Evolutionary conservation across 345 rosid genomes (phyloP).

Genomic region (Barbarea vulgaris): DNA sequence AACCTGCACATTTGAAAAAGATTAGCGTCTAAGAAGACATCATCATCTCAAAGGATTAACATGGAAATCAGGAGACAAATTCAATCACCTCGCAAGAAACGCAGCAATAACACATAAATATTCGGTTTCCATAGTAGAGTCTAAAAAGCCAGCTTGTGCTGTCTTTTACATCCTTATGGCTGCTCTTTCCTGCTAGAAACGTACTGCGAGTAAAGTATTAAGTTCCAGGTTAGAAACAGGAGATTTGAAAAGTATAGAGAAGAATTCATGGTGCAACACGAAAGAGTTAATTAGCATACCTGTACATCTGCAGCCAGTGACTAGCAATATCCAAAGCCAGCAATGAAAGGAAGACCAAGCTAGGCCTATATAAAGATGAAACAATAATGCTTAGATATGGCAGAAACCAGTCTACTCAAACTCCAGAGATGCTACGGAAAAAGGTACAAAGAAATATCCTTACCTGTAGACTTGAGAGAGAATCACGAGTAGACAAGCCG

Average conservation of each 20-base stretch:
- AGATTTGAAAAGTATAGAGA: neutral
- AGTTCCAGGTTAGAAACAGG: neutral
- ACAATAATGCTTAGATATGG: neutral
- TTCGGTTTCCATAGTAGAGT: slow-evolving; percentile 93
- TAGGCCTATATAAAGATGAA: slow-evolving; percentile 62
- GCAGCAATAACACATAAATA: slow-evolving; percentile 95
- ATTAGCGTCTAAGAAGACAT: neutral
- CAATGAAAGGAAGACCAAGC: slow-evolving; percentile 82
- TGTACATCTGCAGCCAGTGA: slow-evolving; percentile 99
- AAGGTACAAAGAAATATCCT: slow-evolving; percentile 11
- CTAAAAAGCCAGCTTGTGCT: slow-evolving; percentile 94
- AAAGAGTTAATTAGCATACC: slow-evolving; percentile 46
- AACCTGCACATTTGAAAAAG: slow-evolving; percentile 51
- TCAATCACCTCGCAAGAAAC: slow-evolving; percentile 87
- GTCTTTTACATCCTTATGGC: slow-evolving; percentile 98
- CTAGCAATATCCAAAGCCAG: slow-evolving; percentile 95
- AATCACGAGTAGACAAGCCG: slow-evolving; percentile 91
- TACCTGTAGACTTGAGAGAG: slow-evolving; percentile 91
- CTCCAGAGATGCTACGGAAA: neutral
- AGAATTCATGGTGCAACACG: neutral
- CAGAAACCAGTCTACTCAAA: neutral
- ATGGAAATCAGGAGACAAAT: neutral
- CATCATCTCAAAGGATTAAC: neutral
- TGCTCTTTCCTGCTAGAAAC: slow-evolving; percentile 83
- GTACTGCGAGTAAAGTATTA: slow-evolving; percentile 60